phyloP scores from a whole-genome alignment of 148 eudicot genomes.

The Amaranthus cruentus region DNA sequence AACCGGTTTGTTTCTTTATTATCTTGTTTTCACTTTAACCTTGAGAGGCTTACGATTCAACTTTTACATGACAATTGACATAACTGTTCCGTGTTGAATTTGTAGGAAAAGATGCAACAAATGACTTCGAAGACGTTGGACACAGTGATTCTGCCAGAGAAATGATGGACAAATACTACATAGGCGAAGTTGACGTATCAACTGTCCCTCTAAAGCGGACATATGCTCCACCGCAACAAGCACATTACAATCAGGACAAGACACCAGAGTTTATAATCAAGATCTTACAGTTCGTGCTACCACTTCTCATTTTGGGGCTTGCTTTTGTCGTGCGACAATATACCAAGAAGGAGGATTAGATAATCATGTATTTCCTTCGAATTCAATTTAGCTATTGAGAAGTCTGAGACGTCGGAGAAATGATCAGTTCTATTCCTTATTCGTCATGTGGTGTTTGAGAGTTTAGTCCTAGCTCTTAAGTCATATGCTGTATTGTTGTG shows the following conservation, averaged over 20 bases:
- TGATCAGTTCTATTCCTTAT: not conserved
- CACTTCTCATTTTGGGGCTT: conserved; percentile 63
- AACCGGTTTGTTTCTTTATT: conserved; percentile 45
- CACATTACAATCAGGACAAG: conserved; percentile 52
- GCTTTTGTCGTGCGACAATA: conserved; percentile 66
- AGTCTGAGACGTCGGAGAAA: not conserved
- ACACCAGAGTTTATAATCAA: conserved; percentile 55
- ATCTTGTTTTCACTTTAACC: not conserved
- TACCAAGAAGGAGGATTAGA: conserved; percentile 72
- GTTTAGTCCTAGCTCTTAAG: not conserved
- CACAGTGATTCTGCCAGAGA: conserved; percentile 76
- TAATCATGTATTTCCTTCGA: not conserved
- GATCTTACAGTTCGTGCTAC: conserved; percentile 66
- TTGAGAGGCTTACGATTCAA: not conserved
- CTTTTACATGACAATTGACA: not conserved
- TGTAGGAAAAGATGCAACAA: conserved; percentile 82
- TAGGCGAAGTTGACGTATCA: conserved; percentile 58
- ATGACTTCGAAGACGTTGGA: conserved; percentile 81
- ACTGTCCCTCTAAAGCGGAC: conserved; percentile 54
- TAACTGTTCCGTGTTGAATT: not conserved
- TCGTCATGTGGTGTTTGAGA: conserved; percentile 1
- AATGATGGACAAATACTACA: conserved; percentile 57
- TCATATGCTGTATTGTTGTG: conserved; percentile 7
- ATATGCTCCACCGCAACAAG: conserved; percentile 47
- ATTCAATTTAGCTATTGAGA: conserved; percentile 12